phyloP scores from a whole-genome alignment of 164 flowering plant species.

The Berberis vulgaris region DNA sequence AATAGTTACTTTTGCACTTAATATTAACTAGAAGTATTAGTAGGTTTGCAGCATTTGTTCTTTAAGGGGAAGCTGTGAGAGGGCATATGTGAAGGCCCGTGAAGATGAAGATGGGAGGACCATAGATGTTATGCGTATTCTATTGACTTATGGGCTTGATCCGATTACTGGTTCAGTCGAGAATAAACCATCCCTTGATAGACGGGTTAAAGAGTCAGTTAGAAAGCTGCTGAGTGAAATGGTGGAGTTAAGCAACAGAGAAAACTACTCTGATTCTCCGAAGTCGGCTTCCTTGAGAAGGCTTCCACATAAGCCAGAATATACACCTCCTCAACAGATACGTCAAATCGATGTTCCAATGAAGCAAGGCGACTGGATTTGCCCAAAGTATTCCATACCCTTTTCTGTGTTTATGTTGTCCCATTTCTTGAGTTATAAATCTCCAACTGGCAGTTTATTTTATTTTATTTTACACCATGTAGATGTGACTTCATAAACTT shows the following conservation, averaged over 20 bases:
- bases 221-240: constrained; percentile 56
- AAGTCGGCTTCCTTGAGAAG: constrained; percentile 8
- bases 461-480: constrained; percentile 6
- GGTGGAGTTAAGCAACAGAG: constrained; percentile 35
- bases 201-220: constrained; percentile 45
- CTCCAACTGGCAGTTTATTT: not conserved
- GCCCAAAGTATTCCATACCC: constrained; percentile 58
- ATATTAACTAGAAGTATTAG: constrained; percentile 9
- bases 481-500: constrained; percentile 85
- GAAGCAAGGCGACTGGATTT: constrained; percentile 77
- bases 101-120: constrained; percentile 64
- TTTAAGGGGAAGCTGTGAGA: constrained; percentile 74
- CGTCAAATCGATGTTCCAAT: constrained; percentile 28
- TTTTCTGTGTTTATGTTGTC: not conserved
- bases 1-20: not conserved
- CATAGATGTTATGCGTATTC: constrained; percentile 78
- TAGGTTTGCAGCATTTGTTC: constrained; percentile 84
- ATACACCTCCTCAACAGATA: constrained; percentile 17
- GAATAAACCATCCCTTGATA: constrained; percentile 39
- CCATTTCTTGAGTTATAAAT: not conserved
- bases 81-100: constrained; percentile 72
- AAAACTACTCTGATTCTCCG: constrained; percentile 17
- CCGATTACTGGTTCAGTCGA: constrained; percentile 36
- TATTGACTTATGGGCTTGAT: constrained; percentile 69
- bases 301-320: constrained; percentile 6